phyloP scores from a whole-genome alignment of 768 basidiomycete genomes.

The Collybia sp. region DNA sequence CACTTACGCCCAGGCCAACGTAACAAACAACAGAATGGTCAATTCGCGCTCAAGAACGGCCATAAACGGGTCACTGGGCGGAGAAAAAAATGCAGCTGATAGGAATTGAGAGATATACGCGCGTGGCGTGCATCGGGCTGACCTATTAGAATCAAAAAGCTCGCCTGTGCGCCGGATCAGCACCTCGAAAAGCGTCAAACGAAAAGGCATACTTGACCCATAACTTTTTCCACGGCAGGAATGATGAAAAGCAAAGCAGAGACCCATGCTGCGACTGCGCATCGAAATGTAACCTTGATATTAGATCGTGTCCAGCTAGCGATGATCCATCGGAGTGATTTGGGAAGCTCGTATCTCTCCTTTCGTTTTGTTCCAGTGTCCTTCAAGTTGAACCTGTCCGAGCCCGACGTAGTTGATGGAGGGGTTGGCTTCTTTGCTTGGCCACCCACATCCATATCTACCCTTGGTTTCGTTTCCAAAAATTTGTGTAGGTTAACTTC shows the following conservation, averaged over 20 bases:
- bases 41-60: conserved; percentile 62
- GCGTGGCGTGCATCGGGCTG: conserved; percentile 1
- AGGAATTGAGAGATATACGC: conserved; percentile 1
- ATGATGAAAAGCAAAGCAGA: conserved; percentile 56
- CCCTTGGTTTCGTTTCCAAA: no score
- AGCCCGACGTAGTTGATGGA: no score
- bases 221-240: conserved; percentile 34
- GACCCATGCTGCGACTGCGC: conserved; percentile 59
- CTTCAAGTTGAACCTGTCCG: no score
- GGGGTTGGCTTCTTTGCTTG: no score
- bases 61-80: conserved; percentile 67
- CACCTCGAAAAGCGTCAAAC: neutral
- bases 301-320: conserved; percentile 53
- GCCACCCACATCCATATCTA: no score
- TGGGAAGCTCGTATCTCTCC: conserved; percentile 18
- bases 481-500: no score
- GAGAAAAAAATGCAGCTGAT: conserved; percentile 58
- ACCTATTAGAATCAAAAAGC: conserved; percentile 65
- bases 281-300: conserved; percentile 60
- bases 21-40: conserved; percentile 44
- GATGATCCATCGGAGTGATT: conserved; percentile 47
- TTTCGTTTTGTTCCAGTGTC: neutral
- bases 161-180: conserved; percentile 34
- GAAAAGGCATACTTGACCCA: conserved; percentile 50
- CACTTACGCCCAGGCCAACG: conserved; percentile 59